Base-by-base conservation (phyloP, 169 alveolate genomes). In the Babesia sp. region DNA sequence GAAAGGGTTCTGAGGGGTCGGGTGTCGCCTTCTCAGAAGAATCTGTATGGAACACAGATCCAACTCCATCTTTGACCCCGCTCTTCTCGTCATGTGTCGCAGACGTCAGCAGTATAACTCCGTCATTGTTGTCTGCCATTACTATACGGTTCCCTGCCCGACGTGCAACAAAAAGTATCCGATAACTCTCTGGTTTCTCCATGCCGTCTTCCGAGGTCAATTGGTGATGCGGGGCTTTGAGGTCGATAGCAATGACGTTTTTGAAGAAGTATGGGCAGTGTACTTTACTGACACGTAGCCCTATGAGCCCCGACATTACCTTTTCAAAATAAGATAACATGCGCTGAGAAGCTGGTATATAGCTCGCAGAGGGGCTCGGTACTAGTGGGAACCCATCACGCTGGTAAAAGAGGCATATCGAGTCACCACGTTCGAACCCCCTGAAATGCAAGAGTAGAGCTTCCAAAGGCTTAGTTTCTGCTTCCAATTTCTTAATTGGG, bases 381-480 rank as follows among this genome's bases (percentile, higher is more conserved):
- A 64, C 59, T 18, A 77, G 51, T 11, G 86, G 83, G 54, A 77
- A 77, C 11, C 50, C 69, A 8, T 46, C 34, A 0, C 78, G 42
- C 20, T 51, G 60, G 58, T 61, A 68, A 36, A n/a, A 59, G 22
- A 77, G 39, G 34, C 86, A 77, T 8, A 64, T 24, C 36, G 73
- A 36, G 16, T 77, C 86, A 1, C 82, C 86, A 4, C 81, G 44
- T 54, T 77, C 86, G 54, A 61, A 77, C 26, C 86, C 86, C 44
- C 86, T 67, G 66, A 77, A 77, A 28, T 77, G 86, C 66, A 77
- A 77, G 42, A 77, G 24, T 9, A 63, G 57, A 11, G 63, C 54
- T 7, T 74, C 84, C 36, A 73, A 22, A 7, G 64, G 58, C 51
- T 46, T 55, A 33, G n/a, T 11, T 31, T 45, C 67, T 3, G 31